A percentile compares a stretch with the other conserved stretches of the same genome.
Conservation (phyloP, 78 protist species). For the Tieghemostelium lacteum region DNA sequence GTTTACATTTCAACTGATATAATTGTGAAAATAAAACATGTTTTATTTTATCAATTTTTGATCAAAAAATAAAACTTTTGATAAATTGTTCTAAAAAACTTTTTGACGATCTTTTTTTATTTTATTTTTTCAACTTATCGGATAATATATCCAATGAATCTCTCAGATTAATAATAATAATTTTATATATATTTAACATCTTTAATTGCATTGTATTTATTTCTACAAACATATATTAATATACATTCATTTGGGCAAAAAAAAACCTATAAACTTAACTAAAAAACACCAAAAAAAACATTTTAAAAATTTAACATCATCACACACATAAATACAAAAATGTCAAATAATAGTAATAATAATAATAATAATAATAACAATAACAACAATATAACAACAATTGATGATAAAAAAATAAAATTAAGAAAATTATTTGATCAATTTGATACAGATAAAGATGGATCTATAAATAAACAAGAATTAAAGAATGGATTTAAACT, state of each 20-base stretch:
- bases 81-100: too few relatives aligned
- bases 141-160: too few relatives aligned
- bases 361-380: constrained; percentile 33
- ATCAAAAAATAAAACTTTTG: too few relatives aligned
- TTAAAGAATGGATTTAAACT: constrained; percentile 47
- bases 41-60: too few relatives aligned
- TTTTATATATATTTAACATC: too few relatives aligned
- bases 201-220: too few relatives aligned
- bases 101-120: too few relatives aligned
- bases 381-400: not conserved
- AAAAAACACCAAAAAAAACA: not conserved
- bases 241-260: not conserved
- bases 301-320: not conserved
- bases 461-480: constrained; percentile 19
- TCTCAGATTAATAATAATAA: too few relatives aligned
- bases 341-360: not conserved
- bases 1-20: too few relatives aligned
- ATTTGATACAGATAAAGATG: constrained; percentile 73
- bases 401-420: constrained; percentile 1
- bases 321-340: not conserved
- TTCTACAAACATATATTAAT: too few relatives aligned
- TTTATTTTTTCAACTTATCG: too few relatives aligned
- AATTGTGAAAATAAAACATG: too few relatives aligned
- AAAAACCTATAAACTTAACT: not conserved
- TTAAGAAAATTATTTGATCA: constrained; percentile 39